Percentiles rank a stretch among this genome's conserved stretches.
Conservation (phyloP, 208 protist species). For the Wallacemonas sp. region DNA sequence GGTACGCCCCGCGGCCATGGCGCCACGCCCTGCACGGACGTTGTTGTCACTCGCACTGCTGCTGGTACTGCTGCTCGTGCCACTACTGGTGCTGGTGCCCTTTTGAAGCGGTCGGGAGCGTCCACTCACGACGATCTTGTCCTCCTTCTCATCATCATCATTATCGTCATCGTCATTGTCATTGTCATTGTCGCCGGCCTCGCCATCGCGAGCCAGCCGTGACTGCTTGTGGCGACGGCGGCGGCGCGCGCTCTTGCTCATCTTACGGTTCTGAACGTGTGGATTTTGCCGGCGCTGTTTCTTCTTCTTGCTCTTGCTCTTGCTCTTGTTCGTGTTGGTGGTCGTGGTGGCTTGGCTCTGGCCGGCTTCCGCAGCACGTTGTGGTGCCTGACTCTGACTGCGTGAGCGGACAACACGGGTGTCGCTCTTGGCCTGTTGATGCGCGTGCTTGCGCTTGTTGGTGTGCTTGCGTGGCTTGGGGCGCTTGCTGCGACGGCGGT, state of each 20-base stretch:
- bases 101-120: too few species aligned
- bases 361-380: background rate
- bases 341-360: constrained; percentile 12
- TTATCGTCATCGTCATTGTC: background rate
- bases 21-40: background rate
- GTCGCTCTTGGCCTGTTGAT: background rate
- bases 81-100: background rate
- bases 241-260: constrained; percentile 46
- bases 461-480: constrained; percentile 15
- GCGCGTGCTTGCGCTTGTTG: constrained; percentile 15
- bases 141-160: background rate
- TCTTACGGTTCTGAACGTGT: constrained; percentile 34
- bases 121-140: background rate
- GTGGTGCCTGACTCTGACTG: constrained; percentile 6
- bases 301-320: background rate
- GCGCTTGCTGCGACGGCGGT: constrained; percentile 22
- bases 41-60: background rate
- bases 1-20: background rate
- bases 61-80: constrained; percentile 8
- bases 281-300: constrained; percentile 13
- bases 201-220: constrained; percentile 7
- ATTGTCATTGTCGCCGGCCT: background rate
- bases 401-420: background rate
- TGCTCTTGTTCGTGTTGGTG: background rate
- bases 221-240: constrained; percentile 35